Conservation (phyloP, 352 stramenopile genomes). For the Phytophthora aleatoria region DNA sequence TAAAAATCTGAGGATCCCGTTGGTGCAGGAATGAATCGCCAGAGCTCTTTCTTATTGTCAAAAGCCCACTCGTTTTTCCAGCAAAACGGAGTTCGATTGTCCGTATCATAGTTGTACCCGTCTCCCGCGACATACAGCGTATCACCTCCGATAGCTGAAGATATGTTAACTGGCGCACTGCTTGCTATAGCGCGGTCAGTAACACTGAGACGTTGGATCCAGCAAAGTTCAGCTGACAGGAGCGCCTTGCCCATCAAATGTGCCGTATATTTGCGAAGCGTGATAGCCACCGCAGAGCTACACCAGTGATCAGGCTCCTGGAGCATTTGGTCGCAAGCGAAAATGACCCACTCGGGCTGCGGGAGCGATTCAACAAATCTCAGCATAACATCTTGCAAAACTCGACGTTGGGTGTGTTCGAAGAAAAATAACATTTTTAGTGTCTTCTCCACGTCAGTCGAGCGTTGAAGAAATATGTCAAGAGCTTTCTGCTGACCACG, state of each 20-base stretch:
- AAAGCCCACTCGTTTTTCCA: constrained; percentile 11
- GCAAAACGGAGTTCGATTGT: constrained; percentile 11
- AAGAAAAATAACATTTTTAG: constrained; percentile 2
- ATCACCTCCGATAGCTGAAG: background rate
- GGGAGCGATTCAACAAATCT: constrained; percentile 11
- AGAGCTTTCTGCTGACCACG: background rate
- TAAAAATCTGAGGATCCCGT: constrained; percentile 11
- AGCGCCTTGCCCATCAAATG: background rate
- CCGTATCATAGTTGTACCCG: background rate
- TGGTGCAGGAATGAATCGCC: constrained; percentile 13
- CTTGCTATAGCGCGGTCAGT: constrained; percentile 3
- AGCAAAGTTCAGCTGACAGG: constrained; percentile 15
- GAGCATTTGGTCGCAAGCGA: constrained; percentile 12
- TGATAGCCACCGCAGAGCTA: background rate
- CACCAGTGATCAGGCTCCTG: background rate
- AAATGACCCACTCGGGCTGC: constrained; percentile 3
- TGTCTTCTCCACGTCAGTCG: constrained; percentile 1
- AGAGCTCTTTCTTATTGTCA: constrained; percentile 18
- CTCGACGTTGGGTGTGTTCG: background rate
- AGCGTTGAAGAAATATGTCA: constrained; percentile 4
- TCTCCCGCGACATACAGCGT: constrained; percentile 7
- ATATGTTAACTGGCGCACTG: constrained; percentile 8
- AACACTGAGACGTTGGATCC: constrained; percentile 9
- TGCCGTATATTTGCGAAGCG: constrained; percentile 6
- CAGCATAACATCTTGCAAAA: constrained; percentile 7